phyloP scores from a whole-genome alignment of 306 rosid genomes.

The Trifolium pratense region DNA sequence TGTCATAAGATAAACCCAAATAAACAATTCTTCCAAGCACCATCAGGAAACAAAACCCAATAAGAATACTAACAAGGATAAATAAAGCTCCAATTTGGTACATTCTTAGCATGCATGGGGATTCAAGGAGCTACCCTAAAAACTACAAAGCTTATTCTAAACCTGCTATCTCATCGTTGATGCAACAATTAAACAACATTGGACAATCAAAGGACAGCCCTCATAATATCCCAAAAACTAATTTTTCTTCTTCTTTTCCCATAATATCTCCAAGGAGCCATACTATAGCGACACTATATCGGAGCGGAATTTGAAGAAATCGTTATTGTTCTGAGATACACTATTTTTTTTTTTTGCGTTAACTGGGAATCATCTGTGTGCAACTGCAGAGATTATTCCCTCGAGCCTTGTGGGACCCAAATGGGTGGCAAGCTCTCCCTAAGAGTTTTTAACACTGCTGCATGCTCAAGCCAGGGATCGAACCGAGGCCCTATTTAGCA shows the following conservation, averaged over 20 bases:
- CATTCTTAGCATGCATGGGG: constrained; percentile 5
- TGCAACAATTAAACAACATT: constrained; percentile 18
- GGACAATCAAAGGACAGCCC: background rate
- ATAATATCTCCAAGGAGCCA: background rate
- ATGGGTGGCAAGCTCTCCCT: no score
- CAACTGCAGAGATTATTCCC: no score
- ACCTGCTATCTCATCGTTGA: background rate
- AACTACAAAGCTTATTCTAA: constrained; percentile 18
- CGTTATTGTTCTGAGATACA: background rate
- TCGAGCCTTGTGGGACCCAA: no score
- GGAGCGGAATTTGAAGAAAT: background rate
- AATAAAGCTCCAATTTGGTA: background rate
- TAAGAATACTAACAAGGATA: background rate
- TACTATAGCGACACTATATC: background rate
- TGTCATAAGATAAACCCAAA: background rate
- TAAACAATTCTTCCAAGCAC: background rate
- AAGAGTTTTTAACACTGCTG: no score
- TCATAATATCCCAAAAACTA: constrained; percentile 15
- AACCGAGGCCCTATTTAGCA: no score
- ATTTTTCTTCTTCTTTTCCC: background rate
- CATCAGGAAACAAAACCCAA: background rate
- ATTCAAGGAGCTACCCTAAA: constrained; percentile 30
- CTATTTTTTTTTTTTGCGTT: no score
- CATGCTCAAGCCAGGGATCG: no score
- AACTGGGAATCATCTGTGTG: no score